These are phyloP conservation scores for Melocanna baccifera DNA, from an alignment of 176 grass and related monocot genomes.

Conservation along the genomic window DNA sequence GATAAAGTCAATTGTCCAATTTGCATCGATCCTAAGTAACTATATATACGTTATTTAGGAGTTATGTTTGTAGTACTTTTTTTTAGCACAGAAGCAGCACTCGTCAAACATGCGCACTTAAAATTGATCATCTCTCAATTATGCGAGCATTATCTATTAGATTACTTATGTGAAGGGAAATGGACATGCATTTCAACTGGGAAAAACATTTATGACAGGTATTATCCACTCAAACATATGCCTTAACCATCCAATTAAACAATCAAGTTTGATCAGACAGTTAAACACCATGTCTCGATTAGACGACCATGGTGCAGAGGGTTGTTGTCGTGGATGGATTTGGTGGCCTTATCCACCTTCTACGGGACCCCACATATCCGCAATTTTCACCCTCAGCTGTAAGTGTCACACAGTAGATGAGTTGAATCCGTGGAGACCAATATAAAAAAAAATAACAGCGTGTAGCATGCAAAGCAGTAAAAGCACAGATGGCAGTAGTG, in stretches of 20 bases:
- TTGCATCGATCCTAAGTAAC: not conserved
- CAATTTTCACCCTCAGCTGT: not conserved
- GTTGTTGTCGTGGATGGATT: slow-evolving; percentile 5
- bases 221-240: not conserved
- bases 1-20: not conserved
- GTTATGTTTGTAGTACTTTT: not conserved
- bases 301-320: not conserved
- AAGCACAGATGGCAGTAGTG: not conserved
- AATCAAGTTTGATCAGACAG: not conserved
- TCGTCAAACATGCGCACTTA: not conserved
- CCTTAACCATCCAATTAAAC: not conserved
- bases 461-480: not conserved
- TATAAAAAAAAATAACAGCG: not conserved
- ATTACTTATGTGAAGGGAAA: not conserved
- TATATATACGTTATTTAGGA: not conserved
- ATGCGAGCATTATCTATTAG: not conserved
- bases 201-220: not conserved
- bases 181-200: not conserved
- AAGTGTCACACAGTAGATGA: not conserved
- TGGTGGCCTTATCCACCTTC: not conserved
- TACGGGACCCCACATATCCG: not conserved
- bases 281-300: not conserved
- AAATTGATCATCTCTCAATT: not conserved
- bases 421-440: not conserved
- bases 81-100: not conserved